Conservation (phyloP, 2,329 filamentous ascomycete species). For the Arthrobotrys musiformis region DNA sequence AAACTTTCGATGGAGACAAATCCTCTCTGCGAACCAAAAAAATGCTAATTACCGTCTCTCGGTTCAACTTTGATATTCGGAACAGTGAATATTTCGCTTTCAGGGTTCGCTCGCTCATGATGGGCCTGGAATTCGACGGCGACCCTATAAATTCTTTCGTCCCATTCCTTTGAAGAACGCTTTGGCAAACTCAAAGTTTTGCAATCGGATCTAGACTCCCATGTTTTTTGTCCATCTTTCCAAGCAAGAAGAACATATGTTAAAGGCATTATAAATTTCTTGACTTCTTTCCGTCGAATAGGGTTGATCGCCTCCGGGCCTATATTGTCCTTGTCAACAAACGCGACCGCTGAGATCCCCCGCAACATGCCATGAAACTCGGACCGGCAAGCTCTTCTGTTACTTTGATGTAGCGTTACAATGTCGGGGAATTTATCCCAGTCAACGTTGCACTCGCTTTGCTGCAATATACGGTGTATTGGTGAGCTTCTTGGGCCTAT, state of each 20-base stretch:
- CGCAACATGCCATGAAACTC: background rate
- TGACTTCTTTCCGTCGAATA: background rate
- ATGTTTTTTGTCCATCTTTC: background rate
- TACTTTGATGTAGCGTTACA: background rate
- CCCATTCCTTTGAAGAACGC: background rate
- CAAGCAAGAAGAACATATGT: background rate
- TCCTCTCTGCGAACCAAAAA: no score
- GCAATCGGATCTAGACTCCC: background rate
- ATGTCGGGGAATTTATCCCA: background rate
- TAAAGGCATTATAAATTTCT: background rate
- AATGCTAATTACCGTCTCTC: no score
- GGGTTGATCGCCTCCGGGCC: background rate
- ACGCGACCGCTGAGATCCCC: background rate
- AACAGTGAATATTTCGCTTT: background rate
- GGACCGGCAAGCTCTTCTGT: background rate
- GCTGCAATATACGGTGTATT: background rate
- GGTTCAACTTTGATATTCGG: no score
- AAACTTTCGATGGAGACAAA: no score
- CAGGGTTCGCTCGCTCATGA: background rate
- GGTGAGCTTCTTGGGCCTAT: background rate
- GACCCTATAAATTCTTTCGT: background rate
- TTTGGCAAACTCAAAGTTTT: background rate
- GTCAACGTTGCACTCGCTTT: background rate
- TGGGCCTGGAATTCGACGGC: background rate
- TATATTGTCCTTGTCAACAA: background rate